phyloP scores from a whole-genome alignment of 2,329 filamentous ascomycete species.

The Teratosphaeria epicoccoides region DNA sequence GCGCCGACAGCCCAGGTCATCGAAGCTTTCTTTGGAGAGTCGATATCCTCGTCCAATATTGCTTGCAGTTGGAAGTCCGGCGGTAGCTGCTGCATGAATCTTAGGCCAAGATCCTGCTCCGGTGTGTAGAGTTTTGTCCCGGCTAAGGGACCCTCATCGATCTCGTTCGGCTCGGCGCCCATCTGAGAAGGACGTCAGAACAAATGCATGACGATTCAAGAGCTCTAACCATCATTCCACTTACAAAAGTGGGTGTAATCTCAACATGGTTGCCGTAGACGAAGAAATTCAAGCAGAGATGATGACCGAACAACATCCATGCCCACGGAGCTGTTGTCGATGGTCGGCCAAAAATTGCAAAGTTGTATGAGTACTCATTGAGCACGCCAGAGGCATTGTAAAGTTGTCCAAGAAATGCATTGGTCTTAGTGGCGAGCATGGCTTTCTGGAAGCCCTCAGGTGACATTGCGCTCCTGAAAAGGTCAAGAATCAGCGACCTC shows the following conservation, averaged over 20 bases:
- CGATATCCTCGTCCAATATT: slow-evolving; percentile 49
- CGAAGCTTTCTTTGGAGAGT: slow-evolving; percentile 25
- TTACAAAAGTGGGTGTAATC: slow-evolving; percentile 63
- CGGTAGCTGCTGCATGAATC: slow-evolving; percentile 56
- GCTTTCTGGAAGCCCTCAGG: slow-evolving; percentile 63
- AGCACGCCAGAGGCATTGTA: slow-evolving; percentile 52
- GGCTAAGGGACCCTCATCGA: slow-evolving; percentile 52
- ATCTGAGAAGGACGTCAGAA: no score
- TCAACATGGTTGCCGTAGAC: slow-evolving; percentile 55
- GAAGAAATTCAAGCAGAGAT: slow-evolving; percentile 63
- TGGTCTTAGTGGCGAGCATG: slow-evolving; percentile 58
- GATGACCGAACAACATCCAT: slow-evolving; percentile 67
- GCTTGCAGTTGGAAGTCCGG: slow-evolving; percentile 39
- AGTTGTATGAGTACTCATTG: slow-evolving; percentile 67
- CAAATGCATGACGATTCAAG: no score
- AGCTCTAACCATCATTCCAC: no score
- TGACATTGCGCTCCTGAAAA: slow-evolving; percentile 52
- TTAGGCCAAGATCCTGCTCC: slow-evolving; percentile 56
- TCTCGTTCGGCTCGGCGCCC: slow-evolving; percentile 67
- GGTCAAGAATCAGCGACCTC: slow-evolving; percentile 41
- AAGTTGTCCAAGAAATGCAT: slow-evolving; percentile 62
- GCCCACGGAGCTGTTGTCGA: slow-evolving; percentile 54
- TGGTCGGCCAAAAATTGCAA: slow-evolving; percentile 54
- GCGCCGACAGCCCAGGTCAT: slow-evolving; percentile 53
- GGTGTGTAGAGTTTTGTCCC: slow-evolving; percentile 56